Evolutionary conservation across 192 early-diverging fungal species (phyloP), one percentile per base, ranked within the genome.

Genomic region (Coemansia sp.): DNA sequence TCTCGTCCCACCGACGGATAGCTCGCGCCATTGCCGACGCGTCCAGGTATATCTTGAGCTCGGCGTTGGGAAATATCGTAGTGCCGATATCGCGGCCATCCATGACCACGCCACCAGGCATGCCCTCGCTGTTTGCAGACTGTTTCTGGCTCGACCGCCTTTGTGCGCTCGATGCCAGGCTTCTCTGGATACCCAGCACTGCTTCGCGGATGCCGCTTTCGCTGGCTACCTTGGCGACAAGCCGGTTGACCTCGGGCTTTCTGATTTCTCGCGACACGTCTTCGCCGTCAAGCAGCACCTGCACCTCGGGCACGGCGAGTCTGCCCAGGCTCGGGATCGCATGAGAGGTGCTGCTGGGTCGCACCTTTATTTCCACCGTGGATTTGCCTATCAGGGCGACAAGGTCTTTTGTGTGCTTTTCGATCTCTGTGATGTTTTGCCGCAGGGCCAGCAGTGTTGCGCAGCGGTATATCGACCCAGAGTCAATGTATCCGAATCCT

Each of bases 11-110:
- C 6, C 91, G 76, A 11, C 91, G 75, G 58, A 84, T 78, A 5
- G 91, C 91, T 2, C 91, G 76, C 0, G 89, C 78, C 46, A 74
- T 71, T 23, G 83, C 74, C 51, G 84, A 82, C 1, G 90, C 90
- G 11, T 85, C 83, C 9, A 93, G 71, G 58, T 86, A 93, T 7
- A 93, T 72, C 53, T 93, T 93, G 7, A 92, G 76, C 35, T 93
- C 84, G 0, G 91, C 91, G 51, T 85, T 66, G 0, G 91, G 89
- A 28, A 91, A 82, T 1, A 93, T 83, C 0, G 84, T 82, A 0
- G 90, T 88, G 9, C 91, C 90, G 55, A 91, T 89, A 68, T 93
- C 91, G 0, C 91, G 70, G 6, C 91, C 91, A 69, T 93, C 91
- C 88, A 93, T 92, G 13, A 93, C 89, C 32, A 90, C 61, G n/a